Evolutionary conservation across 352 stramenopile genomes (phyloP).

Genomic region (Thalassiosira livingstoniorum): DNA sequence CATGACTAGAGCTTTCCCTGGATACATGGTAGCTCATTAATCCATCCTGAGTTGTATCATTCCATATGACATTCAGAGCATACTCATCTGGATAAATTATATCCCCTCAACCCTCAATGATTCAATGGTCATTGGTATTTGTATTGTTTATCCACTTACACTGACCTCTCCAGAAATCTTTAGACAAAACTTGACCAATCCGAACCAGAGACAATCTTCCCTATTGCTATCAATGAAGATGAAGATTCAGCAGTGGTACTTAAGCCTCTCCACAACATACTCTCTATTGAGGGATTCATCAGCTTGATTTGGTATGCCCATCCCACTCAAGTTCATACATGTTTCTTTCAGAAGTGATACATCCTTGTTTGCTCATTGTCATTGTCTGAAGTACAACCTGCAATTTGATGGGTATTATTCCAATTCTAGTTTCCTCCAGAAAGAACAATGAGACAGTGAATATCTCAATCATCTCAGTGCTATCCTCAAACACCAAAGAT

Average conservation of each 20-base stretch:
- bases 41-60: not conserved
- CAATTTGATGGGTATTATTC: not conserved
- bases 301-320: not conserved
- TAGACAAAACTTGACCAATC: slow-evolving; percentile 9
- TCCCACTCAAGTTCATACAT: not conserved
- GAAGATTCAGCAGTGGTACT: not conserved
- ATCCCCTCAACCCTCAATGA: no score
- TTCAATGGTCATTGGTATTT: not conserved
- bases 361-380: not conserved
- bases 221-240: slow-evolving; percentile 6
- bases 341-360: not conserved
- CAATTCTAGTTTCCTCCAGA: not conserved
- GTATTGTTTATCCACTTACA: slow-evolving; percentile 3
- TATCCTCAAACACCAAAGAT: no score
- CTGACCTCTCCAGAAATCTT: not conserved
- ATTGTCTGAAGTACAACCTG: not conserved
- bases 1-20: not conserved
- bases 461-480: no score
- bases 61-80: slow-evolving; percentile 4
- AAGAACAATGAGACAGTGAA: not conserved
- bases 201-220: not conserved
- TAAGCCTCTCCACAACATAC: not conserved
- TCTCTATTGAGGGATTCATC: not conserved
- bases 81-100: not conserved
- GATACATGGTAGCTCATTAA: not conserved